Conservation (phyloP, 352 stramenopile genomes). For the Phytophthora pseudosyringae region DNA sequence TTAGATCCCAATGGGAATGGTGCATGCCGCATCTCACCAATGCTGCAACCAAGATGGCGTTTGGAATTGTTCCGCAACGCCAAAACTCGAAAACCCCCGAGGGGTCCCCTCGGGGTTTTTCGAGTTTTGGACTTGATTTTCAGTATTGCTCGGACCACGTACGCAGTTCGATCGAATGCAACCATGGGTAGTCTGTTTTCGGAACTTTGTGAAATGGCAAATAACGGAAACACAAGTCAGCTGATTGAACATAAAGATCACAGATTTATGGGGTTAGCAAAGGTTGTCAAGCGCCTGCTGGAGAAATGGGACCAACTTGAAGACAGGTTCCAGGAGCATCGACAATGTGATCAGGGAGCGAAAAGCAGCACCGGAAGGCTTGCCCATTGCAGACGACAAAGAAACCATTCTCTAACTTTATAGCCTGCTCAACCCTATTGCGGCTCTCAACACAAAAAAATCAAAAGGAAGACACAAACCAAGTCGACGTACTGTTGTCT, state of each 20-base stretch:
- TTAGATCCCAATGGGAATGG: constrained; percentile 5
- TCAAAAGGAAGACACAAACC: constrained; percentile 15
- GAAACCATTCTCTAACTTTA: constrained; percentile 12
- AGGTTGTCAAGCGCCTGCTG: constrained; percentile 10
- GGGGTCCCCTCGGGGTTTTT: no score
- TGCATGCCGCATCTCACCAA: constrained; percentile 12
- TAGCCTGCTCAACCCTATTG: constrained; percentile 10
- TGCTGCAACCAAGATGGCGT: constrained; percentile 9
- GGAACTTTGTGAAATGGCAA: no score
- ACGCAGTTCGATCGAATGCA: constrained; percentile 13
- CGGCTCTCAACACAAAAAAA: constrained; percentile 4
- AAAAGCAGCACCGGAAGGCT: neutral
- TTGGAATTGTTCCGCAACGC: constrained; percentile 7
- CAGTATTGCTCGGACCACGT: constrained; percentile 1
- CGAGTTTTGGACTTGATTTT: constrained; percentile 3
- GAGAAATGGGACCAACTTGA: constrained; percentile 19
- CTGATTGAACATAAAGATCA: constrained; percentile 12
- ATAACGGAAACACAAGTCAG: no score
- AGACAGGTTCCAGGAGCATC: constrained; percentile 19
- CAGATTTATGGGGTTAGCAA: constrained; percentile 14
- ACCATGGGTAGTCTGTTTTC: constrained; percentile 13
- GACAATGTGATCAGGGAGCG: constrained; percentile 16
- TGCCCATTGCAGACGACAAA: constrained; percentile 16
- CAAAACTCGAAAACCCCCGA: neutral
- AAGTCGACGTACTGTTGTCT: constrained; percentile 13